Conservation (phyloP, 805 yeast species). For the Brettanomyces naardenensis region DNA sequence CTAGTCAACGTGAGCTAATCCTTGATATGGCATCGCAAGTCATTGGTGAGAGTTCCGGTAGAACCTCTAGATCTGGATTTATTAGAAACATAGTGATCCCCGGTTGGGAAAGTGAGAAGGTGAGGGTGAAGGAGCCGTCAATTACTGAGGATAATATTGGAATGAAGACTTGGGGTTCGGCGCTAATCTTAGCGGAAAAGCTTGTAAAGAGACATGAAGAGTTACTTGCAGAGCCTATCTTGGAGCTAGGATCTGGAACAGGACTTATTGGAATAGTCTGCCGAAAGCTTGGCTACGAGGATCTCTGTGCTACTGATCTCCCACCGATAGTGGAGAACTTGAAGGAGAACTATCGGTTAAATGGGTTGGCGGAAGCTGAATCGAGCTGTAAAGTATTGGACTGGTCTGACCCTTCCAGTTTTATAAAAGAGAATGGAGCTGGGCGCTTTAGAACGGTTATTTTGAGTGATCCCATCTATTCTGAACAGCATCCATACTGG, state of each 20-base stretch:
- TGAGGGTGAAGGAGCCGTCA: constrained; percentile 67
- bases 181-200: constrained; percentile 57
- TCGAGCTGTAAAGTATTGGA: constrained; percentile 45
- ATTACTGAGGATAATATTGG: constrained; percentile 84
- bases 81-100: constrained; percentile 48
- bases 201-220: constrained; percentile 25
- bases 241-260: constrained; percentile 94
- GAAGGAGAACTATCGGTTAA: constrained; percentile 46
- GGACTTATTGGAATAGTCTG: constrained; percentile 81
- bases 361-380: constrained; percentile 25
- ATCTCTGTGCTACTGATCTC: constrained; percentile 62
- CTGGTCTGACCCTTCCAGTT: constrained; percentile 59
- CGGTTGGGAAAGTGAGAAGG: constrained; percentile 22
- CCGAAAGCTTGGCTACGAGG: constrained; percentile 38
- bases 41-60: constrained; percentile 75
- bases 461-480: constrained; percentile 84
- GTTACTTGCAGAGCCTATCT: constrained; percentile 26
- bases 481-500: constrained; percentile 71
- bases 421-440: constrained; percentile 10
- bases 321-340: constrained; percentile 71
- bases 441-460: constrained; percentile 49
- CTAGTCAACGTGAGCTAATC: constrained; percentile 31
- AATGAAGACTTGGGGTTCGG: constrained; percentile 93
- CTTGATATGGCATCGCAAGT: constrained; percentile 52
- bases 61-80: constrained; percentile 73